Percentiles rank a stretch among this genome's conserved stretches.
Conservation (phyloP, 495 filamentous ascomycete genomes). For the Amorphotheca resinae region DNA sequence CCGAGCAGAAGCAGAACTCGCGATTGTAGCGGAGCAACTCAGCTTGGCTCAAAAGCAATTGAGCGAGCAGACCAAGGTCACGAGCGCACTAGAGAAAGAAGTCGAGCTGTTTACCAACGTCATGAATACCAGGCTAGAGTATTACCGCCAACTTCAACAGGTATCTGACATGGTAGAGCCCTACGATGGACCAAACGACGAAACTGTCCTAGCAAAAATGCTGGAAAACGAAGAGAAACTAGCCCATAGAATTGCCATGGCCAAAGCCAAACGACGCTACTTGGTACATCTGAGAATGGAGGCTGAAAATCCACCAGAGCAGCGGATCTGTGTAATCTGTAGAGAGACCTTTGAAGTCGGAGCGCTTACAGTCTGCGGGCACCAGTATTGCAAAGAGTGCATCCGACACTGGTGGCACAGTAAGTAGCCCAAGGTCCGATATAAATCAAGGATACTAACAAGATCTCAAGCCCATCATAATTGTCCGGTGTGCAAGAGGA, state of each 20-base stretch:
- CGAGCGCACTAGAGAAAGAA: constrained; percentile 52
- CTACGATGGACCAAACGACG: constrained; percentile 34
- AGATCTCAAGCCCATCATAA: constrained; percentile 32
- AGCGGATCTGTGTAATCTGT: constrained; percentile 70
- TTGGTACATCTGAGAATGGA: constrained; percentile 37
- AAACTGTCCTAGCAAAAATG: constrained; percentile 16
- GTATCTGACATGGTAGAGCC: constrained; percentile 77
- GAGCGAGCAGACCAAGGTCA: constrained; percentile 51
- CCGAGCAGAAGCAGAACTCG: constrained; percentile 53
- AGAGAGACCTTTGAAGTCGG: constrained; percentile 59
- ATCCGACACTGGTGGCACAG: constrained; percentile 59
- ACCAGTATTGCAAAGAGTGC: constrained; percentile 82
- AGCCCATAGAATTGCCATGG: constrained; percentile 40
- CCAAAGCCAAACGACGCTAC: constrained; percentile 62
- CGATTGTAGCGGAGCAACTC: constrained; percentile 37
- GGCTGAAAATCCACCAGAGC: constrained; percentile 41
- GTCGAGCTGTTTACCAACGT: constrained; percentile 60
- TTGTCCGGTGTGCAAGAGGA: constrained; percentile 69
- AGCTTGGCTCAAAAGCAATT: constrained; percentile 46
- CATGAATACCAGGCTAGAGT: constrained; percentile 74
- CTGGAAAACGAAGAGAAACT: constrained; percentile 34
- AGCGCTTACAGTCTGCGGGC: constrained; percentile 79
- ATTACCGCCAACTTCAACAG: constrained; percentile 76
- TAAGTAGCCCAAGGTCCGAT: neutral
- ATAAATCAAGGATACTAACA: neutral